Conservation (phyloP, 345 rosid genomes). For the Mangifera indica region DNA sequence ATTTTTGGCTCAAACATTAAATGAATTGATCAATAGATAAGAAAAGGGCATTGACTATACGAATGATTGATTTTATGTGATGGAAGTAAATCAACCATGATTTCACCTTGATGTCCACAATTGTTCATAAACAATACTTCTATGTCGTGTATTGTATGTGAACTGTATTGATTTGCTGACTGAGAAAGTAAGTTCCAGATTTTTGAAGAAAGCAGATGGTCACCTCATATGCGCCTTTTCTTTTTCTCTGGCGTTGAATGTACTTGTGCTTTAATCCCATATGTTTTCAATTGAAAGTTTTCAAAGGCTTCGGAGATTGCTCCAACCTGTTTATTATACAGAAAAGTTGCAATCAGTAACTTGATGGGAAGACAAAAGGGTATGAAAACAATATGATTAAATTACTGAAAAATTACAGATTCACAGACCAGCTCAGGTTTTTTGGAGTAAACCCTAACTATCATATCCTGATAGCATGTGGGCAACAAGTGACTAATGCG, state of each 20-base stretch:
- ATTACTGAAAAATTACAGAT: background rate
- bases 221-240: conserved; percentile 55
- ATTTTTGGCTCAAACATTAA: background rate
- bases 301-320: conserved; percentile 86
- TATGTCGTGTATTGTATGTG: conserved; percentile 3
- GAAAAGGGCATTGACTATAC: conserved; percentile 14
- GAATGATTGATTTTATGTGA: conserved; percentile 3
- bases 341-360: conserved; percentile 4
- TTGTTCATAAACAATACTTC: background rate
- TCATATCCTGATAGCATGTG: conserved; percentile 79
- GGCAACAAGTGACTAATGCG: conserved; percentile 88
- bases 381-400: background rate
- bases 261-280: conserved; percentile 86
- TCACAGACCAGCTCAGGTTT: conserved; percentile 79
- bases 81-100: background rate
- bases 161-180: background rate
- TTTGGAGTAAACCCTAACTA: conserved; percentile 86
- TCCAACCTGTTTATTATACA: conserved; percentile 54
- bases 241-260: conserved; percentile 88
- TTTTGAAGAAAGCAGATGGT: background rate
- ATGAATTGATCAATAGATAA: background rate
- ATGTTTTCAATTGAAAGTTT: conserved; percentile 78
- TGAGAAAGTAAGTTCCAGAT: background rate
- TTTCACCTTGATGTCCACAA: background rate
- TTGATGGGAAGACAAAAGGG: background rate